A percentile compares a stretch with the other conserved stretches of the same genome.
These are phyloP conservation scores for Daldinia bambusicola DNA, from an alignment of 495 filamentous ascomycete genomes.

Conservation along the genomic window DNA sequence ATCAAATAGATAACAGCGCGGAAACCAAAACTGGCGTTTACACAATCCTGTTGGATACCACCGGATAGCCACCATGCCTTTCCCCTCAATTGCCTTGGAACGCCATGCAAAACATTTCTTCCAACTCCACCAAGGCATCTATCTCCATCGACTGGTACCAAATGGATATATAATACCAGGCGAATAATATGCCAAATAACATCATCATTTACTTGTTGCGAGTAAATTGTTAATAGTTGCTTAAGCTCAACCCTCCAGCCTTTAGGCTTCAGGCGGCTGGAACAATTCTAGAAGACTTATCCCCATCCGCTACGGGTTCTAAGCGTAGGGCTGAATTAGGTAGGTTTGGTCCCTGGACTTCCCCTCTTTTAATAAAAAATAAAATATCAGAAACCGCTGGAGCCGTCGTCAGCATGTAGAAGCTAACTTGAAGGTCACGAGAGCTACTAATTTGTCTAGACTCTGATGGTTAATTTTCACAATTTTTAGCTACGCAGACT, in stretches of 20 bases:
- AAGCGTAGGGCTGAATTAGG: constrained; percentile 24
- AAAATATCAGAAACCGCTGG: not conserved
- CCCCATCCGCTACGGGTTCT: constrained; percentile 12
- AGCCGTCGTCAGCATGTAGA: not conserved
- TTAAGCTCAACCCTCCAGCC: not conserved
- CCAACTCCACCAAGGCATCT: constrained; percentile 1
- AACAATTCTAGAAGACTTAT: constrained; percentile 18
- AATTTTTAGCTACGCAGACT: constrained; percentile 5
- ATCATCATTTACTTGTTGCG: not conserved
- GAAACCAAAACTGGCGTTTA: no score
- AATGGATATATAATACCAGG: not conserved
- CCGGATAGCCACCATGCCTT: not conserved
- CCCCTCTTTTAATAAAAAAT: constrained; percentile 18
- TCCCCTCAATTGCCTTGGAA: not conserved
- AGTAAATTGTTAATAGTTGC: not conserved
- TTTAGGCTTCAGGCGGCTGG: not conserved
- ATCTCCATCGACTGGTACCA: not conserved
- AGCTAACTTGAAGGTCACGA: constrained; percentile 19
- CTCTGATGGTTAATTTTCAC: constrained; percentile 12
- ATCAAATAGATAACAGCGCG: constrained; percentile 4
- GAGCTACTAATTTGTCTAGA: constrained; percentile 28
- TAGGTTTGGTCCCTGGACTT: constrained; percentile 25
- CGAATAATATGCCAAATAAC: not conserved
- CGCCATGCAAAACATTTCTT: not conserved
- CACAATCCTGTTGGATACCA: no score